Evolutionary conservation across 2,329 filamentous ascomycete genomes (phyloP), one percentile per base, ranked within the genome.

Genomic region (Fusarium sp.): DNA sequence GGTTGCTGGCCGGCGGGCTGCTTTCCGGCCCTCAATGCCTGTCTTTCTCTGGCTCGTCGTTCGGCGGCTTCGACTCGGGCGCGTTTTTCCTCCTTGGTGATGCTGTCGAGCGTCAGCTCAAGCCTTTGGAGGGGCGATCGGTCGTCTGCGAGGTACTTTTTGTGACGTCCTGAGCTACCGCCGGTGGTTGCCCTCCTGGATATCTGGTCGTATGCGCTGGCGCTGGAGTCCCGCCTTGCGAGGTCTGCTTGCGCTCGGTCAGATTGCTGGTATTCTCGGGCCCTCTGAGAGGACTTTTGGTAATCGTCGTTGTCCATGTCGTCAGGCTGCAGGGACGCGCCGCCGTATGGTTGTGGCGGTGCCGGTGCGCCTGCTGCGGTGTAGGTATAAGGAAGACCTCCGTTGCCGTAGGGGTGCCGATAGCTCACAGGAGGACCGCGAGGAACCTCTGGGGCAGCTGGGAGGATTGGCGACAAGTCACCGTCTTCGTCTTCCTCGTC

Each of bases 71-170:
- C 90, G 6, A 96, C 91, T 56, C 94, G 90, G 10, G 95, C 95
- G 74, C 96, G 90, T 82, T 97, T 97, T 83, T 98, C 95, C 84
- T 98, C 95, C 82, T 98, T 98, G 82, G 94, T 98, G 82, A 98
- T 96, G 84, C 94, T 95, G 82, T 93, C 93, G 79, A 98, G 89
- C 78, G 94, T 97, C 79, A 94, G 91, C 86, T 99, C 96, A 76
- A 99, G 90, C 85, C 93, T 97, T 83, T 99, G 96, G 62, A 99
- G 88, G 62, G 97, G 97, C 73, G 96, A 98, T 78, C 94, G 91
- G 81, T 97, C 93, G 66, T 92, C 89, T 79, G 96, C 94, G 84
- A 94, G n/a, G 47, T 54, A 91, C 85, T 88, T 86, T 86, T 86
- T 89, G 65, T 86, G 84, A 74, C 86, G 85, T 75, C 85, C 84